Conservation (phyloP, 352 stramenopile species). For the Phytophthora megakarya region DNA sequence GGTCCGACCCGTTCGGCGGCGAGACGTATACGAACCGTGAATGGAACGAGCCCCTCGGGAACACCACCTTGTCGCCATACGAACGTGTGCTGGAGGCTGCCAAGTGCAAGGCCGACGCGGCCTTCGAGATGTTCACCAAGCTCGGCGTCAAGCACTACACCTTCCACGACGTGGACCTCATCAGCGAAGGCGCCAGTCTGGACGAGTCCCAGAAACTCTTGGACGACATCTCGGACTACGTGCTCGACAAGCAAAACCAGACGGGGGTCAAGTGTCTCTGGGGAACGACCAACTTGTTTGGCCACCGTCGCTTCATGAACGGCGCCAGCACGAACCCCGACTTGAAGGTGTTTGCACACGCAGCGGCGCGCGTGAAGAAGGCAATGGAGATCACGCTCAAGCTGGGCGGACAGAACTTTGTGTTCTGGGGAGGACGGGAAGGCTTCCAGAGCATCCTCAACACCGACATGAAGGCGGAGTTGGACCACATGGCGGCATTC, state of each 20-base stretch:
- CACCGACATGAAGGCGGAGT: conserved; percentile 73
- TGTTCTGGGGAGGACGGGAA: conserved; percentile 89
- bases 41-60: conserved; percentile 43
- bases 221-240: conserved; percentile 45
- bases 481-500: conserved; percentile 85
- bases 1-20: conserved; percentile 41
- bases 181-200: conserved; percentile 68
- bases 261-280: conserved; percentile 83
- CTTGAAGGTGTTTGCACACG: conserved; percentile 77
- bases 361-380: conserved; percentile 84
- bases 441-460: conserved; percentile 85
- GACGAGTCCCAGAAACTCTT: conserved; percentile 40
- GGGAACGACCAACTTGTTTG: conserved; percentile 86
- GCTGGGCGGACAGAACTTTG: conserved; percentile 84
- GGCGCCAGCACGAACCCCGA: conserved; percentile 85
- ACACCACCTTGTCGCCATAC: conserved; percentile 43
- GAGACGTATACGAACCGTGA: conserved; percentile 43
- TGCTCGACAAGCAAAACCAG: conserved; percentile 68
- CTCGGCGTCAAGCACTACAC: conserved; percentile 85
- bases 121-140: conserved; percentile 90
- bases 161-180: conserved; percentile 86
- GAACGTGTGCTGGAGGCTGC: conserved; percentile 66
- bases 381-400: conserved; percentile 84
- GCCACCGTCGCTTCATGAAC: conserved; percentile 84
- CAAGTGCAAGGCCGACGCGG: conserved; percentile 76